Evolutionary conservation across 2,329 filamentous ascomycete genomes (phyloP).

Genomic region (Botryotinia narcissicola): DNA sequence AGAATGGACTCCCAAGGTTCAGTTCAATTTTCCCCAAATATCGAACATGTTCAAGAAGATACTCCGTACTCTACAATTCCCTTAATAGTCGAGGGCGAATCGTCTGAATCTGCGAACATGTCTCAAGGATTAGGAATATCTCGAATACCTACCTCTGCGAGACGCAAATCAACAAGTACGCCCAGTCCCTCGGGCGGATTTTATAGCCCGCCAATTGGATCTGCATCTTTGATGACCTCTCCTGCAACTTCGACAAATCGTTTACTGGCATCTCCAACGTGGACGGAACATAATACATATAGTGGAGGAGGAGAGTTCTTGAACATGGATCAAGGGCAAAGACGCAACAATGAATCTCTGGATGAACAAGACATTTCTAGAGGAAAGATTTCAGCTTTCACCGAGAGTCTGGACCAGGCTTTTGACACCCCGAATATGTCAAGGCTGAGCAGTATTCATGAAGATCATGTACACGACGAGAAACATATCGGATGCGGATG

Average conservation of each 20-base stretch:
- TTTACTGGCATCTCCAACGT: conserved; percentile 23
- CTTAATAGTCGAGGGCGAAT: background rate
- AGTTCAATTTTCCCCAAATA: conserved; percentile 5
- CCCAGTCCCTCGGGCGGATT: conserved; percentile 11
- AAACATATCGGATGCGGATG: conserved; percentile 26
- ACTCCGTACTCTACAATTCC: background rate
- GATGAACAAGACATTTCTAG: conserved; percentile 20
- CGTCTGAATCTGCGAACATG: background rate
- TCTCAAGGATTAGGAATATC: conserved; percentile 16
- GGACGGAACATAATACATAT: conserved; percentile 17
- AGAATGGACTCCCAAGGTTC: conserved; percentile 20
- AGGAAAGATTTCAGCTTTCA: conserved; percentile 23
- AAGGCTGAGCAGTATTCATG: conserved; percentile 2
- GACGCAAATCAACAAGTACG: conserved; percentile 13
- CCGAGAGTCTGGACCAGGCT: conserved; percentile 21
- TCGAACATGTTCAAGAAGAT: background rate
- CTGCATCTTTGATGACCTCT: background rate
- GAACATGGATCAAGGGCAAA: conserved; percentile 5
- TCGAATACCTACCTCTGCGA: conserved; percentile 1
- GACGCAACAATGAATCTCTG: background rate
- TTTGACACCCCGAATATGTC: conserved; percentile 14
- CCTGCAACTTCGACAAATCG: conserved; percentile 13
- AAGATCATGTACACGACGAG: conserved; percentile 11
- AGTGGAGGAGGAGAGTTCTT: background rate
- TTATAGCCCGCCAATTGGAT: conserved; percentile 2